Percentiles rank a stretch among this genome's conserved stretches.
Evolutionary conservation across 2,329 filamentous ascomycete species (phyloP).

Genomic region (Endocalyx cinctus): DNA sequence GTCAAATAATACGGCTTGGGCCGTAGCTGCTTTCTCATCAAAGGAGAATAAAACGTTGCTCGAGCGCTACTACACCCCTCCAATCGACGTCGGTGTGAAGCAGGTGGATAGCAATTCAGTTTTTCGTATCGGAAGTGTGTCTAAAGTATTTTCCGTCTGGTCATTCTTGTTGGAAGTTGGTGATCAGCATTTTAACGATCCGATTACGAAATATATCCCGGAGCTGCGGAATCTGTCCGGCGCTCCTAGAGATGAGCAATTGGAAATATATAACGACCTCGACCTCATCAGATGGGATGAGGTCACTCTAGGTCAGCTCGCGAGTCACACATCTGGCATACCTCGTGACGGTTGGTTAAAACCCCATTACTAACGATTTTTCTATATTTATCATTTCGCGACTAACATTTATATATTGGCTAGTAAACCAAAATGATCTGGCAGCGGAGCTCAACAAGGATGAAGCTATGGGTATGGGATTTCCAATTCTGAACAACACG

Average conservation of each 20-base stretch:
- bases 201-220: constrained; percentile 37
- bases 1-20: constrained; percentile 20
- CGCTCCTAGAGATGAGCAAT: not conserved
- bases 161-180: constrained; percentile 36
- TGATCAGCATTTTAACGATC: constrained; percentile 32
- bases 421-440: constrained; percentile 10
- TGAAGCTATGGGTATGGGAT: constrained; percentile 7
- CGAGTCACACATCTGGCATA: constrained; percentile 32
- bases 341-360: constrained; percentile 28
- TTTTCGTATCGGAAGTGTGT: constrained; percentile 38
- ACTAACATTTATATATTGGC: constrained; percentile 1
- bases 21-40: constrained; percentile 19
- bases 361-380: not conserved
- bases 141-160: constrained; percentile 40
- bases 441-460: constrained; percentile 1
- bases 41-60: constrained; percentile 19
- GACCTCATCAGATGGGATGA: constrained; percentile 26
- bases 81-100: constrained; percentile 19
- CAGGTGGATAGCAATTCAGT: constrained; percentile 27
- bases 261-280: constrained; percentile 16
- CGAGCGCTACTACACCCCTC: constrained; percentile 21
- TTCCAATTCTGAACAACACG: constrained; percentile 4
- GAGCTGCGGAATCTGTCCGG: constrained; percentile 28
- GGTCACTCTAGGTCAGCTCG: constrained; percentile 32
- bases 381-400: not conserved